Evolutionary conservation across 176 grass and related monocot species (phyloP), one percentile per base, ranked within the genome.

Genomic region (Oryza glaberrima): DNA sequence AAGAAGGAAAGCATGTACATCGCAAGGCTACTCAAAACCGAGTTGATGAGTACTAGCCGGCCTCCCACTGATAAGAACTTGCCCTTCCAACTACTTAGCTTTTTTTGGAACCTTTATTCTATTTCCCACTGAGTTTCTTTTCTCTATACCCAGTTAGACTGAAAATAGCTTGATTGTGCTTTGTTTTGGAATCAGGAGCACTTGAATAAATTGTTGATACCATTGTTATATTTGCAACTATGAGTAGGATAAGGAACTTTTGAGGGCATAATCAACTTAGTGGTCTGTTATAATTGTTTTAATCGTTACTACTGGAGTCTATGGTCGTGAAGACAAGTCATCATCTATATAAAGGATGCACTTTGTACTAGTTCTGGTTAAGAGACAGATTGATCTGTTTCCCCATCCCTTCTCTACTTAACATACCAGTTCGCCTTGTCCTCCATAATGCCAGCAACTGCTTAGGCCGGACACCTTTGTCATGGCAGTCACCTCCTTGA

Each of bases 131-230:
- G 28, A 25, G 6, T 58, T 36, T 6, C 3, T 76, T 69, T 75
- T 19, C 36, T 76, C 4, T 65, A 54, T 71, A 69, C 30, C 67
- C 23, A 38, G 7, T 67, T 73, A 68, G 44, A 23, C 35, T 47
- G 46, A 73, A 87, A 81, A 77, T 64, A 36, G 15, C 44, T 52
- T 49, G 20, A 63, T 63, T 23, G n/a, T 63, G 51, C 15, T 17
- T 85, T 68, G 38, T 51, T 11, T 84, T 71, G 19, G 26, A 48
- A 17, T 30, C 3, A 13, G 22, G 43, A 49, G 16, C 43, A n/a
- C 4, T 20, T 13, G 38, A 38, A 69, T 76, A 46, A 15, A 45
- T 26, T 45, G 14, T 6, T 85, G 35, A 52, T 76, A 14, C 9
- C 30, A 14, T 16, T 69, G 4, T 43, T 20, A 76, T 43, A 64